A percentile compares a stretch with the other conserved stretches of the same genome.
Conservation (phyloP, 257 asterid species). For the Salvia splendens region DNA sequence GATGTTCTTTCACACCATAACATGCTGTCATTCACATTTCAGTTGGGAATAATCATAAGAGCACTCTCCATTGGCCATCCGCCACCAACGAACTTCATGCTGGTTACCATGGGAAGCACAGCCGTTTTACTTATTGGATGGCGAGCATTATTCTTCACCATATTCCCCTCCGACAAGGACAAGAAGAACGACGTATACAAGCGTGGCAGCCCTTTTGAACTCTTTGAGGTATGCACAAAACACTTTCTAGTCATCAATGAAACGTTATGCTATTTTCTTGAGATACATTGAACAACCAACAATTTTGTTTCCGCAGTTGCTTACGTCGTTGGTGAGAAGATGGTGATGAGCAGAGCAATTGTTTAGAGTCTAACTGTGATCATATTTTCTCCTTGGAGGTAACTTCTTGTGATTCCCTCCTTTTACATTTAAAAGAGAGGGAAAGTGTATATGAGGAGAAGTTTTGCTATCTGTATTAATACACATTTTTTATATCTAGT, state of each 20-base stretch:
- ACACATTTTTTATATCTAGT: neutral
- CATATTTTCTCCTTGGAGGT: conserved; percentile 27
- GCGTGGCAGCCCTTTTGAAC: conserved; percentile 81
- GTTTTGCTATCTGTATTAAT: neutral
- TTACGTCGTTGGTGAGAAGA: conserved; percentile 83
- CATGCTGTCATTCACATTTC: conserved; percentile 26
- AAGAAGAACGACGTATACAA: conserved; percentile 67
- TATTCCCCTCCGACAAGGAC: conserved; percentile 48
- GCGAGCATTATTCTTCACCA: conserved; percentile 64
- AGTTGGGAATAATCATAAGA: conserved; percentile 80
- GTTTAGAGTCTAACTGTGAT: conserved; percentile 16
- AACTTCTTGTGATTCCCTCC: conserved; percentile 32
- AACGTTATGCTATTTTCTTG: no score
- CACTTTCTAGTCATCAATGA: neutral
- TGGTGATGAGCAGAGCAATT: conserved; percentile 49
- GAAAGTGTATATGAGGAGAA: conserved; percentile 24
- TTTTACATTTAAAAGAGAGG: conserved; percentile 14
- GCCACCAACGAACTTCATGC: conserved; percentile 67
- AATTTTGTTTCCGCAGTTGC: conserved; percentile 38
- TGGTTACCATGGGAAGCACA: conserved; percentile 92
- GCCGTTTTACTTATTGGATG: conserved; percentile 79
- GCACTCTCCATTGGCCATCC: conserved; percentile 58
- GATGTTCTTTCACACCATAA: neutral
- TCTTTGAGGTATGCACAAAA: conserved; percentile 58
- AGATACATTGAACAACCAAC: no score